These are phyloP conservation scores for Microcos paniculata DNA, from an alignment of 345 rosid genomes.

Conservation along the genomic window DNA sequence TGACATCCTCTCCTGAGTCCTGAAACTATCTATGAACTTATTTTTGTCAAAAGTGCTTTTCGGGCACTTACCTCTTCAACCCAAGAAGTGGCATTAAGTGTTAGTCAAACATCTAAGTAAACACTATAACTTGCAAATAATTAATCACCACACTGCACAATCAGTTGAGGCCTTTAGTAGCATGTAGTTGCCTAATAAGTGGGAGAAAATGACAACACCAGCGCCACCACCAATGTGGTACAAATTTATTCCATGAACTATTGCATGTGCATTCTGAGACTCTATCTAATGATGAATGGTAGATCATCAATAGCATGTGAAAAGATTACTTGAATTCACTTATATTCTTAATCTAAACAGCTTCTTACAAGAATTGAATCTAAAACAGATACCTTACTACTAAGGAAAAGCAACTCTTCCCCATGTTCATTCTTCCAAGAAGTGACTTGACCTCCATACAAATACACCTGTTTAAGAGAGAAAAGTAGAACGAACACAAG, in stretches of 20 bases:
- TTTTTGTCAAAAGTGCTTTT: background rate
- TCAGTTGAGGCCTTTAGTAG: background rate
- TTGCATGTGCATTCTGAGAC: background rate
- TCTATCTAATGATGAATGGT: background rate
- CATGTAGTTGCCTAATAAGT: background rate
- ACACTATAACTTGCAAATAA: background rate
- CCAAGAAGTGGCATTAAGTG: background rate
- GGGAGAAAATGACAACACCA: background rate
- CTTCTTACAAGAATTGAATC: background rate
- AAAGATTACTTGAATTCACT: background rate
- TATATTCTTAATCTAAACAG: background rate
- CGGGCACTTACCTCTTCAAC: background rate
- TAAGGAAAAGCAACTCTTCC: slow-evolving; percentile 80
- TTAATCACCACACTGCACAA: background rate
- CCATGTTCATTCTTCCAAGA: slow-evolving; percentile 84
- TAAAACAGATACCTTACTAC: slow-evolving; percentile 57
- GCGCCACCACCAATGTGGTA: background rate
- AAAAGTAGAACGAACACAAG: background rate
- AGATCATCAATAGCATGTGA: background rate
- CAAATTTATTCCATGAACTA: background rate
- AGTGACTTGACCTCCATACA: slow-evolving; percentile 78
- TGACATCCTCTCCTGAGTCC: background rate
- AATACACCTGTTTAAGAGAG: slow-evolving; percentile 50
- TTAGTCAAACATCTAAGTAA: slow-evolving; percentile 1
- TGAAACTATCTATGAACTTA: background rate